Base-by-base conservation (phyloP, 163 green algal genomes). In the Volvox carteri region DNA sequence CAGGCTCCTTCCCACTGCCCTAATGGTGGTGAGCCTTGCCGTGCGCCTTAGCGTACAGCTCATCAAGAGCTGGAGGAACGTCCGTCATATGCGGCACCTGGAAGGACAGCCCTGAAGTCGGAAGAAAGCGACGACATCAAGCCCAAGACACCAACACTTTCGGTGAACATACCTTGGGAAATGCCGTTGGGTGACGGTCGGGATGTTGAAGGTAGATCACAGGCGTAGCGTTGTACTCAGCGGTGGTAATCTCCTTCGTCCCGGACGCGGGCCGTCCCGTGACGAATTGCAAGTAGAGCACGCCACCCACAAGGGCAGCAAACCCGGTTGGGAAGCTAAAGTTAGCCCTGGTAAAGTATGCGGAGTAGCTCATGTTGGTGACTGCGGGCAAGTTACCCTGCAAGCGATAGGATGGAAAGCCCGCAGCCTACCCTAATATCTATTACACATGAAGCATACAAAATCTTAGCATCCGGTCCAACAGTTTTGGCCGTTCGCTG, bases 211-310 rank as follows among this genome's bases (percentile, higher is more conserved):
- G 54, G 30, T 89, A 89, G 28, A 65, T 33, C 4, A 84, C 1
- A 2, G 84, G 84, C 39, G 84, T 89, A 1, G 84, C 84, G n/a
- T 84, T 89, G 72, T 84, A 89, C 42, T 89, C 84, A 11, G 54
- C 84, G 3, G 41, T 77, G 30, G 11, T 54, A 54, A 89, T 81
- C 42, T 89, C 84, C 84, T 65, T 62, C 6, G 70, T 84, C 44
- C 70, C 70, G 1, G 19, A 67, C 1, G 30, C n/a, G 0, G 84
- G 84, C 37, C 84, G 54, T 0, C 72, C 84, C 0, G 84, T 77
- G 72, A 84, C 78, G 3, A 6, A 50, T 41, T 89, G 77, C 39
- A 89, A 44, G 39, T 89, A 89, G 23, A 52, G 0, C 1, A 77
- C 33, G 5, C 54, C 84, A 33, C 72, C 84, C 19, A 84, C 72